These are phyloP conservation scores for Pseudozyma hubeiensis DNA, from an alignment of 1,284 basidiomycete genomes.

Conservation along the genomic window DNA sequence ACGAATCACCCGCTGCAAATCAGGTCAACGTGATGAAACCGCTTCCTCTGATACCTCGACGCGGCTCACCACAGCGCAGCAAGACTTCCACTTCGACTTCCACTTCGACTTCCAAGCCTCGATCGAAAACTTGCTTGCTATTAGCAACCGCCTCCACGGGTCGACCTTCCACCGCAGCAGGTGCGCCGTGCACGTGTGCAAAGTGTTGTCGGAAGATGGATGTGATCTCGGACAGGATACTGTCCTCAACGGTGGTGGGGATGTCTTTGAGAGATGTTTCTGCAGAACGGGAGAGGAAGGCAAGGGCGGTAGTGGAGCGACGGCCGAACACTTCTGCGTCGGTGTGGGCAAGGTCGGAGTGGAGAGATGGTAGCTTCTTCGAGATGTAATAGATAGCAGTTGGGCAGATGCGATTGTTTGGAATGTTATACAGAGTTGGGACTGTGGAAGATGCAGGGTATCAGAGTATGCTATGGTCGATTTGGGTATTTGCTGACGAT, in stretches of 20 bases:
- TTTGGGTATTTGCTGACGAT: slow-evolving; percentile 1
- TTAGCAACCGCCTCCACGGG: neutral
- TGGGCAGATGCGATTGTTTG: neutral
- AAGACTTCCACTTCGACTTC: slow-evolving; percentile 1
- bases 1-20: neutral
- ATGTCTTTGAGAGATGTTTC: neutral
- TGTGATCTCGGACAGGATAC: neutral
- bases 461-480: slow-evolving; percentile 4
- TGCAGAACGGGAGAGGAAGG: neutral
- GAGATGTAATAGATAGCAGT: neutral
- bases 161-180: neutral
- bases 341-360: neutral
- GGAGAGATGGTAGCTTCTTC: neutral
- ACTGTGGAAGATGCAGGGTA: neutral
- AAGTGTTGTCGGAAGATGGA: neutral
- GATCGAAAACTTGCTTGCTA: neutral
- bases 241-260: neutral
- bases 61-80: slow-evolving; percentile 7
- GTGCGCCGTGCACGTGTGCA: neutral
- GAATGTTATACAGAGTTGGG: neutral
- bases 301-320: neutral
- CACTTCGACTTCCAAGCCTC: neutral
- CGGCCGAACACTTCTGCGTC: neutral
- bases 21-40: slow-evolving; percentile 16
- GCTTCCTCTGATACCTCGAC: slow-evolving; percentile 8